Evolutionary conservation across 495 filamentous ascomycete species (phyloP), one percentile per base, ranked within the genome.

Genomic region (Chaetomium fimeti): DNA sequence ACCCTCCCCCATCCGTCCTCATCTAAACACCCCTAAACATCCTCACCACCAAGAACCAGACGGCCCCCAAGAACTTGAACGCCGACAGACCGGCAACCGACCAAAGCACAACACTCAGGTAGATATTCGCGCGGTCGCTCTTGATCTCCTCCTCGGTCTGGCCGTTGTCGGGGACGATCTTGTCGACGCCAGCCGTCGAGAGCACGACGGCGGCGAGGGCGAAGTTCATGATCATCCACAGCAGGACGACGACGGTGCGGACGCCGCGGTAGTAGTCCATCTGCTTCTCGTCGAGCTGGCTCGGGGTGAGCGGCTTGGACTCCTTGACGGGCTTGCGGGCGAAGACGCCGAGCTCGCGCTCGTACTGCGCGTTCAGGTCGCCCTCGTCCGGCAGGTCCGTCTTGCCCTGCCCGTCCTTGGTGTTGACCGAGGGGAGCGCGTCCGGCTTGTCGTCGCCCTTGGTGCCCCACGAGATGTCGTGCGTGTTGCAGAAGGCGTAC

Each of bases 401-500:
- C 71, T 97, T 91, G 71, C 95, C 92, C 80, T 95, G 92, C 63
- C 95, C 95, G 72, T 91, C 91, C 71, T 97, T 97, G 9, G 92
- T 84, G 61, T 83, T 90, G 57, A 90, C 93, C 6, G 84, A 88
- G 15, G 88, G 87, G 55, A 97, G 82, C 18, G 89, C 91, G 75
- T 99, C 95, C 42, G 89, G 89, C 79, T 97, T 98, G 79, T 99
- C 94, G 27, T 94, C 91, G 77, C 94, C 94, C 82, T 99, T 98
- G 77, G 95, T 98, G 84, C 94, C 94, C 94, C 94, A 99, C 15
- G 94, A 97, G 56, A 99, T 95, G 79, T 99, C 94, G 80, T 99
- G 94, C 91, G 94, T 98, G 80, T 99, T 99, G 86, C 91, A 93
- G 85, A 97, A 99, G 57, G 93, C 92, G 79, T 99, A 99, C 57